A percentile compares a stretch with the other conserved stretches of the same genome.
Evolutionary conservation across 345 rosid species (phyloP).

Genomic region (Euphorbia peplus): DNA sequence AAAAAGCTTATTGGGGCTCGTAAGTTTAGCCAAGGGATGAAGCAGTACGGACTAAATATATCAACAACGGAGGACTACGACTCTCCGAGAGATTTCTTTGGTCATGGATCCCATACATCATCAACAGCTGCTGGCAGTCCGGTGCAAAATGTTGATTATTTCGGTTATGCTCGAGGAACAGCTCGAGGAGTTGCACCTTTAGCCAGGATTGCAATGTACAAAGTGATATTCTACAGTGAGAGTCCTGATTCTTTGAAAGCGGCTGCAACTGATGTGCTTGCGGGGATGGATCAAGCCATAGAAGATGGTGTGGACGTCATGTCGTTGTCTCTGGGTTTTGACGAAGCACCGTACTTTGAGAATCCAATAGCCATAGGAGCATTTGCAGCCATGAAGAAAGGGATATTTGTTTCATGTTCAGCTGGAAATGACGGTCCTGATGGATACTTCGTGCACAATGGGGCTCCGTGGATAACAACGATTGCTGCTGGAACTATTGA

Average conservation of each 20-base stretch:
- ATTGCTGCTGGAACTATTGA: slow-evolving; percentile 42
- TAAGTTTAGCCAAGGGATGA: slow-evolving; percentile 46
- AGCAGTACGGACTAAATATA: slow-evolving; percentile 30
- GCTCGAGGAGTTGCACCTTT: slow-evolving; percentile 42
- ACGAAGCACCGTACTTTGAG: slow-evolving; percentile 34
- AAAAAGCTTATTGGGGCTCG: slow-evolving; percentile 46
- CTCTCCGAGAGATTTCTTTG: slow-evolving; percentile 48
- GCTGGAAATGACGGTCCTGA: slow-evolving; percentile 46
- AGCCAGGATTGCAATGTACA: slow-evolving; percentile 55
- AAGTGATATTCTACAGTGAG: slow-evolving; percentile 28
- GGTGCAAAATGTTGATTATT: slow-evolving; percentile 30
- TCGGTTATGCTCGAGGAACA: slow-evolving; percentile 53
- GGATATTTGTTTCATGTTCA: slow-evolving; percentile 48
- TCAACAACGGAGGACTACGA: slow-evolving; percentile 38
- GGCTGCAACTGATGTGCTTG: slow-evolving; percentile 41
- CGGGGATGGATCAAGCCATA: slow-evolving; percentile 57
- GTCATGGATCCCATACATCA: slow-evolving; percentile 52
- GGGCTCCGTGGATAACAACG: slow-evolving; percentile 46
- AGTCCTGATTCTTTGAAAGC: slow-evolving; percentile 12
- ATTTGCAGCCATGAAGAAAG: slow-evolving; percentile 47
- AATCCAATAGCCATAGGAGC: slow-evolving; percentile 55
- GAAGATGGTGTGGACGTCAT: slow-evolving; percentile 47
- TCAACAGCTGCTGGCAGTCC: slow-evolving; percentile 45
- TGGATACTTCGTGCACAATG: slow-evolving; percentile 35
- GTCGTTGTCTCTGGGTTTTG: slow-evolving; percentile 38